These are phyloP conservation scores for Asterochloris sp. DNA, from an alignment of 139 green algal species.

Conservation along the genomic window DNA sequence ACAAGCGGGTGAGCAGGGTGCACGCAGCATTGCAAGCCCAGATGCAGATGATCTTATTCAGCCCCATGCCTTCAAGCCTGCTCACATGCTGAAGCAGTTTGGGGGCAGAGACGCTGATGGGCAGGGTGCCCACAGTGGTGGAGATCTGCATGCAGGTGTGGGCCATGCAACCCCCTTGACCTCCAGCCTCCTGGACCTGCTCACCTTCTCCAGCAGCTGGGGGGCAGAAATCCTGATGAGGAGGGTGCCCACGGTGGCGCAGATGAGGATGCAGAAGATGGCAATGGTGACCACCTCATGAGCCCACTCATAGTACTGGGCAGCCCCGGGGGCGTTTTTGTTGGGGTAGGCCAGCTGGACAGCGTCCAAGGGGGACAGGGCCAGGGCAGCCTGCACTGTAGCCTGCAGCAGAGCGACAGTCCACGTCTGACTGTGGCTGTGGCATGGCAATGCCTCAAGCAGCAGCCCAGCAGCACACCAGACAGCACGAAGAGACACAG, in stretches of 20 bases:
- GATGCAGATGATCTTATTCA: too few species aligned
- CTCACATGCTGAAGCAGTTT: too few species aligned
- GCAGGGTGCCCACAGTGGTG: neutral
- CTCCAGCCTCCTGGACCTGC: neutral
- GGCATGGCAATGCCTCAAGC: too few species aligned
- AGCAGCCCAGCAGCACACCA: too few species aligned
- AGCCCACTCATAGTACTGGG: slow-evolving; percentile 20
- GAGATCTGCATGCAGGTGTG: too few species aligned
- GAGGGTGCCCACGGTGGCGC: slow-evolving; percentile 53
- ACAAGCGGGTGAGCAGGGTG: too few species aligned
- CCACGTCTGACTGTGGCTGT: too few species aligned
- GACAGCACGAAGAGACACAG: too few species aligned
- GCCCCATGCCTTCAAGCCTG: too few species aligned
- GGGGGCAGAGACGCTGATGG: neutral
- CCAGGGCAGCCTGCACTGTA: slow-evolving; percentile 79
- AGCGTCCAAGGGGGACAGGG: slow-evolving; percentile 31
- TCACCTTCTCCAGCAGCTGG: slow-evolving; percentile 32
- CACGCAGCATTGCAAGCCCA: too few species aligned
- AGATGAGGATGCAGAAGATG: slow-evolving; percentile 75
- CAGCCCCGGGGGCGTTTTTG: slow-evolving; percentile 10
- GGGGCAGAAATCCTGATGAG: slow-evolving; percentile 41
- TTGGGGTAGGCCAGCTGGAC: slow-evolving; percentile 12
- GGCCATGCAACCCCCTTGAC: too few species aligned
- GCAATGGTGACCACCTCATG: slow-evolving; percentile 31
- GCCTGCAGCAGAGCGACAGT: slow-evolving; percentile 31